Percentiles rank a stretch among this genome's conserved stretches.
Evolutionary conservation across 2,329 filamentous ascomycete genomes (phyloP).

Genomic region (Sphaerulina populicola): DNA sequence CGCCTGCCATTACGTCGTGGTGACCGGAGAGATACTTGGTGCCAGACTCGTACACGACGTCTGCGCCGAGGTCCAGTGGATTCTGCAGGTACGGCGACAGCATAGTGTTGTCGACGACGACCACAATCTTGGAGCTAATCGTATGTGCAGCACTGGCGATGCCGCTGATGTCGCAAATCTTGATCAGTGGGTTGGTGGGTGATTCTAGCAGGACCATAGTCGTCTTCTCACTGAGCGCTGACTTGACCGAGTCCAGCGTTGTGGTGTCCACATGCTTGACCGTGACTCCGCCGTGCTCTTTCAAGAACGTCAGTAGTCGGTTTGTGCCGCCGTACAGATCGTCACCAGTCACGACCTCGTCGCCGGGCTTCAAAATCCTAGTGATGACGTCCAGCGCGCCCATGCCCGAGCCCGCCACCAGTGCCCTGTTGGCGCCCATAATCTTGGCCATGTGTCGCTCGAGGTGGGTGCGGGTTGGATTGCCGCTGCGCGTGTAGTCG

Average conservation of each 20-base stretch:
- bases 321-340: slow-evolving; percentile 95
- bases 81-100: slow-evolving; percentile 90
- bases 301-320: slow-evolving; percentile 83
- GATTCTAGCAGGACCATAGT: slow-evolving; percentile 94
- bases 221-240: slow-evolving; percentile 68
- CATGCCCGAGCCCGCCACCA: slow-evolving; percentile 96
- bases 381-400: slow-evolving; percentile 94
- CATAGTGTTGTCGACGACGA: slow-evolving; percentile 98
- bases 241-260: slow-evolving; percentile 58
- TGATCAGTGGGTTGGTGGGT: slow-evolving; percentile 95
- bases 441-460: slow-evolving; percentile 97
- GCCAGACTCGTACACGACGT: slow-evolving; percentile 94
- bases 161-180: slow-evolving; percentile 82
- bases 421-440: slow-evolving; percentile 85
- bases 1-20: slow-evolving; percentile 97
- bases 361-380: slow-evolving; percentile 77
- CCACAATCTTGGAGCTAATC: slow-evolving; percentile 67
- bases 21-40: slow-evolving; percentile 97
- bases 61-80: slow-evolving; percentile 85
- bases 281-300: slow-evolving; percentile 78
- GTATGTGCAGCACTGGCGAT: slow-evolving; percentile 72
- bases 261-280: slow-evolving; percentile 98
- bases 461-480: slow-evolving; percentile 90
- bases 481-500: slow-evolving; percentile 96
- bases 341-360: slow-evolving; percentile 94